Evolutionary conservation across 306 rosid species (phyloP).

Genomic region (Gynostemma pentaphyllum): DNA sequence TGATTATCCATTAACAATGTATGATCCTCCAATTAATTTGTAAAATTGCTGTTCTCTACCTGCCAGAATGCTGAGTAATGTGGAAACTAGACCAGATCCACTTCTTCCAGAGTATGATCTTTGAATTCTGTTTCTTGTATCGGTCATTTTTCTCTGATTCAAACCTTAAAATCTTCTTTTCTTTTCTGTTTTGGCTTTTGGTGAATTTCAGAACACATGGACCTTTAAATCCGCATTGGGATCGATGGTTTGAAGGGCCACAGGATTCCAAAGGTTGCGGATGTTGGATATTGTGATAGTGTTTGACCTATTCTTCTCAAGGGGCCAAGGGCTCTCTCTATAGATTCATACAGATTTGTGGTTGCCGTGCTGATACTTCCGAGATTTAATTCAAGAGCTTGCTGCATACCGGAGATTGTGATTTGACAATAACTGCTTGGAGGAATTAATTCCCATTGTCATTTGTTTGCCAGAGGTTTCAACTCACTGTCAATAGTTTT

Average conservation of each 20-base stretch:
- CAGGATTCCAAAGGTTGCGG: slow-evolving; percentile 78
- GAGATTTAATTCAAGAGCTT: not conserved
- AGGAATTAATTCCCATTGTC: too few species aligned
- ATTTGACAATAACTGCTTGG: too few species aligned
- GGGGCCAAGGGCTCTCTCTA: not conserved
- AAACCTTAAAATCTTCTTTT: not conserved
- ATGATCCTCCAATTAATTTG: slow-evolving; percentile 4
- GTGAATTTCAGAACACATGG: slow-evolving; percentile 47
- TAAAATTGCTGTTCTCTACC: slow-evolving; percentile 14
- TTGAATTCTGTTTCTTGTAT: not conserved
- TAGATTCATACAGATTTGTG: not conserved
- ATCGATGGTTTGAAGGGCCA: slow-evolving; percentile 93
- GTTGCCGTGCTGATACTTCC: not conserved
- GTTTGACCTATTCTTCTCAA: slow-evolving; percentile 1
- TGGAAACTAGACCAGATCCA: slow-evolving; percentile 82
- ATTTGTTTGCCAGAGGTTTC: slow-evolving; percentile 16
- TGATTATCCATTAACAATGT: not conserved
- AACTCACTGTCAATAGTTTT: slow-evolving; percentile 14
- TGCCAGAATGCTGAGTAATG: slow-evolving; percentile 59
- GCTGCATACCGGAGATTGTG: too few species aligned
- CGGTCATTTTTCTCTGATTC: not conserved
- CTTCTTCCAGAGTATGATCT: slow-evolving; percentile 64
- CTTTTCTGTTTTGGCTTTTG: not conserved
- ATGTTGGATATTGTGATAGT: slow-evolving; percentile 76
- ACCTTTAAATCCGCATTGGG: slow-evolving; percentile 74